Percentiles rank a stretch among this genome's conserved stretches.
These are phyloP conservation scores for Plasmodium relictum DNA, from an alignment of 169 alveolate species.

Conservation along the genomic window DNA sequence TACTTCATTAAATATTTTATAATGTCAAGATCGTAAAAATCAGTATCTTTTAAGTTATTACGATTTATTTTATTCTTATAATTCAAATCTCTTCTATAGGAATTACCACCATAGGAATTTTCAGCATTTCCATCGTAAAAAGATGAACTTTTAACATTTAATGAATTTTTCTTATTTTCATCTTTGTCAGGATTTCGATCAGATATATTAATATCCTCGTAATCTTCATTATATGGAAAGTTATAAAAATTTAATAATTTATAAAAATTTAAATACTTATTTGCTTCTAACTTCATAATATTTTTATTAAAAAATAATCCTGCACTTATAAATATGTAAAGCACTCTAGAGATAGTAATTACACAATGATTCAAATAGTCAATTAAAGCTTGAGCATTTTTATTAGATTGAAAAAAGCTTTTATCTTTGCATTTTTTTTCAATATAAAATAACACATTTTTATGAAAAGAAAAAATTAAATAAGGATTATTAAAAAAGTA, in stretches of 20 bases:
- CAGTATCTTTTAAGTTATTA: not conserved
- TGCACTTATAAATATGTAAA: constrained; percentile 37
- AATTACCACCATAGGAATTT: not conserved
- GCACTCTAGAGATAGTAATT: constrained; percentile 21
- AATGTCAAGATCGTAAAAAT: constrained; percentile 31
- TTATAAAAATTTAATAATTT: constrained; percentile 37
- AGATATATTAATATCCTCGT: not conserved
- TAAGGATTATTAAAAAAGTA: constrained; percentile 70
- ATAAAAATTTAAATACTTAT: constrained; percentile 66
- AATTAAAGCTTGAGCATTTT: constrained; percentile 48
- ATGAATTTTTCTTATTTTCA: not conserved
- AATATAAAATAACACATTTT: constrained; percentile 64
- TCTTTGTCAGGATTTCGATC: not conserved
- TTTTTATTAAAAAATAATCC: constrained; percentile 62
- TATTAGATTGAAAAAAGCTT: constrained; percentile 15
- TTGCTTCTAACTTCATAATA: constrained; percentile 26
- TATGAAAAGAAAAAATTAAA: constrained; percentile 59
- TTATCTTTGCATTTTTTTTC: constrained; percentile 53
- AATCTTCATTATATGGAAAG: not conserved
- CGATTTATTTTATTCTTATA: not conserved
- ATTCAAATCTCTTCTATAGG: not conserved
- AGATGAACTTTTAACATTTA: constrained; percentile 8
- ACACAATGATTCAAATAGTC: constrained; percentile 56
- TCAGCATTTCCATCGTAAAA: not conserved
- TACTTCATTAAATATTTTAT: constrained; percentile 58